These are phyloP conservation scores for Irpex lacteus DNA, from an alignment of 1,284 basidiomycete species.

Conservation along the genomic window DNA sequence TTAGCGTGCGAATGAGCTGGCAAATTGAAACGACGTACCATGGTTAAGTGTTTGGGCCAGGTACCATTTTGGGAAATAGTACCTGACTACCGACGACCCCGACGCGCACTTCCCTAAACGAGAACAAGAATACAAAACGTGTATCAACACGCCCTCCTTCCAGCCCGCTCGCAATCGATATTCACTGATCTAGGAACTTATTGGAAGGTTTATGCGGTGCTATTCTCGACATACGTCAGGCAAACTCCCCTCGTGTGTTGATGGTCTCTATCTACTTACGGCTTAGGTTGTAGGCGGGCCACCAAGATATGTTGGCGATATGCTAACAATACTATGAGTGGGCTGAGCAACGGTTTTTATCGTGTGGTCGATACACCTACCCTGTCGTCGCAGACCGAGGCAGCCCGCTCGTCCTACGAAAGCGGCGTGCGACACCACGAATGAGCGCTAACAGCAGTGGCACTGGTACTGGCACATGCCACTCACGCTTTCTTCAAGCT, in stretches of 20 bases:
- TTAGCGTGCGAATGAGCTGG: neutral
- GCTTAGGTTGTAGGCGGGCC: no score
- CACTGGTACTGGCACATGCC: neutral
- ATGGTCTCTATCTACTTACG: neutral
- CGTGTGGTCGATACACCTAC: no score
- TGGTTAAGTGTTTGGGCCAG: neutral
- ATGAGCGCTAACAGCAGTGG: neutral
- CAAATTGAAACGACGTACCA: neutral
- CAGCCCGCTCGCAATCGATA: neutral
- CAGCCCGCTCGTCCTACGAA: no score
- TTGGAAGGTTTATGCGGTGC: neutral
- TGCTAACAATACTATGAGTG: neutral
- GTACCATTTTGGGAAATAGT: neutral
- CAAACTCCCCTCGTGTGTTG: neutral
- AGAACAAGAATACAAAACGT: neutral
- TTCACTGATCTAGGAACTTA: neutral
- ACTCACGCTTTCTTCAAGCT: neutral
- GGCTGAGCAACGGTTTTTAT: no score
- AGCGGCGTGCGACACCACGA: neutral
- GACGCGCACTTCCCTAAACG: neutral
- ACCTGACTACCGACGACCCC: neutral
- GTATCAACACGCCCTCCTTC: neutral
- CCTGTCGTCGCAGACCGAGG: no score
- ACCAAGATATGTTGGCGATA: neutral
- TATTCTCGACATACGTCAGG: neutral